Evolutionary conservation across 139 green algal genomes (phyloP).

Genomic region (Picochlorum sp.): DNA sequence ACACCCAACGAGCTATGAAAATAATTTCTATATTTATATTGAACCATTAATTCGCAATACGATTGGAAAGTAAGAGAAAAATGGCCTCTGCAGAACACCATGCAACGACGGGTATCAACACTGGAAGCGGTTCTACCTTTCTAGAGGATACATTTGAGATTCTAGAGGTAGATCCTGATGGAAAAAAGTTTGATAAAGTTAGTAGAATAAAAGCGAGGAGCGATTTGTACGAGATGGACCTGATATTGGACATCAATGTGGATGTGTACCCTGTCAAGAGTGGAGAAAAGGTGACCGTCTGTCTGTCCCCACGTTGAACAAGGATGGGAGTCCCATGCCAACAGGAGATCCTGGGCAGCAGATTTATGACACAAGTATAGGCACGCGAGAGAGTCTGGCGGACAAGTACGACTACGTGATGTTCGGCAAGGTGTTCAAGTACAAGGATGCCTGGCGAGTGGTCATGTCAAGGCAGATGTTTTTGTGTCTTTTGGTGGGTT

Average conservation of each 20-base stretch:
- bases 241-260: constrained; percentile 86
- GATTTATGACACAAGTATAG: constrained; percentile 6
- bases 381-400: constrained; percentile 47
- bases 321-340: constrained; percentile 56
- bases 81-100: no score
- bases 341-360: constrained; percentile 29
- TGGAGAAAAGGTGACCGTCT: constrained; percentile 49
- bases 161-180: constrained; percentile 74
- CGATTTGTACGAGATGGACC: constrained; percentile 88
- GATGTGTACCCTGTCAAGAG: constrained; percentile 83
- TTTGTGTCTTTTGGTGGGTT: constrained; percentile 83
- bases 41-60: no score
- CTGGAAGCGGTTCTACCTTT: constrained; percentile 18
- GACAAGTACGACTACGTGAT: constrained; percentile 97
- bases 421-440: constrained; percentile 90
- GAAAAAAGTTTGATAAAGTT: constrained; percentile 96
- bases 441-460: constrained; percentile 46
- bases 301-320: constrained; percentile 75
- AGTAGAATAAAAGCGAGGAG: constrained; percentile 65
- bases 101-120: no score
- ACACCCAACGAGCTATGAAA: no score
- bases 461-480: constrained; percentile 41
- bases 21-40: no score
- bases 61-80: no score
- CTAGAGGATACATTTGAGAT: constrained; percentile 95